phyloP scores from a whole-genome alignment of 768 basidiomycete species.

The Kwoniella sp. region DNA sequence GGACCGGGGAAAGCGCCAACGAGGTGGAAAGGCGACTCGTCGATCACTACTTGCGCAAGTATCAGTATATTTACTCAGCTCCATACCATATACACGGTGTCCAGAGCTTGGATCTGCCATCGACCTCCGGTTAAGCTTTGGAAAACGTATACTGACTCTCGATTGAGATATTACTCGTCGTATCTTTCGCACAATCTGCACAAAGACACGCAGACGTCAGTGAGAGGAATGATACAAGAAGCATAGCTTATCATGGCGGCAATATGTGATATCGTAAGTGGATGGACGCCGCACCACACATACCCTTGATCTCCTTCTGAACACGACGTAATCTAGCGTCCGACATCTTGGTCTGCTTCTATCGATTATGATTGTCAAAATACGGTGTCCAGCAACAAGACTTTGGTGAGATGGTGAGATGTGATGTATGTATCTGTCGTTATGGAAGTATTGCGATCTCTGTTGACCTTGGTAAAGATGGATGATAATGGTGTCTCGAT shows the following conservation, averaged over 20 bases:
- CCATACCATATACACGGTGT: no score
- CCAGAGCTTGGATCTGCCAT: background rate
- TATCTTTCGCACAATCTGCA: conserved; percentile 94
- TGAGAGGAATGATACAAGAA: no score
- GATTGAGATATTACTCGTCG: conserved; percentile 79
- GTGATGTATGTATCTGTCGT: no score
- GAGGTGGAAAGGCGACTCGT: conserved; percentile 87
- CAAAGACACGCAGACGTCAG: background rate
- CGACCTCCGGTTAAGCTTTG: no score
- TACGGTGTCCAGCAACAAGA: no score
- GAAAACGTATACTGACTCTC: conserved; percentile 59
- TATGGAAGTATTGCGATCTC: no score
- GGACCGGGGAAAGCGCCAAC: conserved; percentile 89
- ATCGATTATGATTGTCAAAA: no score
- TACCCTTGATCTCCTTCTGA: conserved; percentile 86
- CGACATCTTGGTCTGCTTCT: conserved; percentile 59
- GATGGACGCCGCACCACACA: conserved; percentile 44
- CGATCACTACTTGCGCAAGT: conserved; percentile 62
- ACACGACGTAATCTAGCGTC: conserved; percentile 87
- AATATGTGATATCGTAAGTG: no score
- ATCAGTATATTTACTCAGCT: background rate
- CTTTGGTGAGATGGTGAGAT: no score
- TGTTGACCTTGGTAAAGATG: no score
- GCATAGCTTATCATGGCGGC: no score
- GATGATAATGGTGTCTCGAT: no score